phyloP scores from a whole-genome alignment of 176 grass and related monocot genomes.

The Aegilops speltoides region DNA sequence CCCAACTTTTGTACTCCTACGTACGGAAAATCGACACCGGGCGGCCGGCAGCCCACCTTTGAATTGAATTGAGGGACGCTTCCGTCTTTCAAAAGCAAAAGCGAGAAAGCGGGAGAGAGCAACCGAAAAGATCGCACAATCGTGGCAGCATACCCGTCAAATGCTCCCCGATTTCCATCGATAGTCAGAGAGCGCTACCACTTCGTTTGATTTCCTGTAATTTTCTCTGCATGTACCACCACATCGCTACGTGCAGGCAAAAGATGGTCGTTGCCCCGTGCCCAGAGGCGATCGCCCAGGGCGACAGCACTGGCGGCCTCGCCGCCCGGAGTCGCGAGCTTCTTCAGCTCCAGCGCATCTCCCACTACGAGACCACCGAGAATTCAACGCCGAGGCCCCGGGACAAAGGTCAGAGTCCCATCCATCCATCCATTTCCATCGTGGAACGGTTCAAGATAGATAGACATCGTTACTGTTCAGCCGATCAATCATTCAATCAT shows the following conservation, averaged over 20 bases:
- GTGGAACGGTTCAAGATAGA: constrained; percentile 4
- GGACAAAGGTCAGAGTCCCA: constrained; percentile 20
- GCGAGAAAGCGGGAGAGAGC: not conserved
- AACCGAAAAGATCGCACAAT: not conserved
- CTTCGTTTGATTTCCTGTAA: not conserved
- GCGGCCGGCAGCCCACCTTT: not conserved
- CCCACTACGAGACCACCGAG: not conserved
- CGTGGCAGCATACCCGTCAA: not conserved
- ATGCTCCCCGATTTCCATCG: not conserved
- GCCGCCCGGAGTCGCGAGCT: not conserved
- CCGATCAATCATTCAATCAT: not conserved
- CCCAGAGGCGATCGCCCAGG: not conserved
- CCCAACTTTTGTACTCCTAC: not conserved
- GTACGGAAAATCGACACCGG: not conserved
- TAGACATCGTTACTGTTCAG: not conserved
- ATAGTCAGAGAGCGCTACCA: constrained; percentile 7
- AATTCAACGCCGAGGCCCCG: not conserved
- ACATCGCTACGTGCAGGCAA: constrained; percentile 5
- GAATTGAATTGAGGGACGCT: constrained; percentile 4
- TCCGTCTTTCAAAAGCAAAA: not conserved
- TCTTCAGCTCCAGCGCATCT: not conserved
- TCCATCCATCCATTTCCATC: not conserved
- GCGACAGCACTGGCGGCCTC: not conserved
- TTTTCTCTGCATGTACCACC: not conserved
- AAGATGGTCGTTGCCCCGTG: not conserved